Percentiles rank a stretch among this genome's conserved stretches.
Evolutionary conservation across 352 stramenopile species (phyloP).

Genomic region (Plasmopara muralis): DNA sequence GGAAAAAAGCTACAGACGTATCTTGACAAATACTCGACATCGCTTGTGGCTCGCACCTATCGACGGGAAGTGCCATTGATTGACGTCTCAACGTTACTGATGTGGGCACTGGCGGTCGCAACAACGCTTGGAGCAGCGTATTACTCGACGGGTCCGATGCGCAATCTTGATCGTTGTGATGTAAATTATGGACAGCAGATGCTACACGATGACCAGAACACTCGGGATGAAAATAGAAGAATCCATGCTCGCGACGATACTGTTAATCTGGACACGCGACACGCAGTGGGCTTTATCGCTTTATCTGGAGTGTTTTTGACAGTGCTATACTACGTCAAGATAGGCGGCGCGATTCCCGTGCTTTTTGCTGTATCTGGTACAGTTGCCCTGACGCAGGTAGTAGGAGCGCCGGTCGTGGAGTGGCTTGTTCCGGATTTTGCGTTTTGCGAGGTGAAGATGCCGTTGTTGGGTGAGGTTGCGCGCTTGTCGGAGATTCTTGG

Average conservation of each 20-base stretch:
- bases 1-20: constrained; percentile 39
- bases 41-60: constrained; percentile 40
- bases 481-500: constrained; percentile 47
- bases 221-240: constrained; percentile 9
- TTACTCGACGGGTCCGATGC: constrained; percentile 35
- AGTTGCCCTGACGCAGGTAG: constrained; percentile 46
- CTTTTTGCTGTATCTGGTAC: constrained; percentile 58
- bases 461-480: constrained; percentile 32
- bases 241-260: constrained; percentile 20
- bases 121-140: constrained; percentile 59
- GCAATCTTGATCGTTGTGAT: constrained; percentile 11
- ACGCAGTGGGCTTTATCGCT: constrained; percentile 61
- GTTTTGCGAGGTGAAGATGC: constrained; percentile 31
- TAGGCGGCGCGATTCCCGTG: constrained; percentile 48
- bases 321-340: constrained; percentile 67
- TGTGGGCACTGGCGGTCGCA: constrained; percentile 54
- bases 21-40: constrained; percentile 29
- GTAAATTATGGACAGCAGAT: constrained; percentile 15
- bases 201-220: constrained; percentile 10
- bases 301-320: constrained; percentile 54
- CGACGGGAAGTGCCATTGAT: constrained; percentile 40
- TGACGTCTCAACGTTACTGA: constrained; percentile 48
- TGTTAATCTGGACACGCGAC: constrained; percentile 55
- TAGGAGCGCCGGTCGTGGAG: constrained; percentile 37
- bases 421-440: constrained; percentile 26